A percentile compares a stretch with the other conserved stretches of the same genome.
These are phyloP conservation scores for Clathrus columnatus DNA, from an alignment of 768 basidiomycete genomes.

Conservation along the genomic window DNA sequence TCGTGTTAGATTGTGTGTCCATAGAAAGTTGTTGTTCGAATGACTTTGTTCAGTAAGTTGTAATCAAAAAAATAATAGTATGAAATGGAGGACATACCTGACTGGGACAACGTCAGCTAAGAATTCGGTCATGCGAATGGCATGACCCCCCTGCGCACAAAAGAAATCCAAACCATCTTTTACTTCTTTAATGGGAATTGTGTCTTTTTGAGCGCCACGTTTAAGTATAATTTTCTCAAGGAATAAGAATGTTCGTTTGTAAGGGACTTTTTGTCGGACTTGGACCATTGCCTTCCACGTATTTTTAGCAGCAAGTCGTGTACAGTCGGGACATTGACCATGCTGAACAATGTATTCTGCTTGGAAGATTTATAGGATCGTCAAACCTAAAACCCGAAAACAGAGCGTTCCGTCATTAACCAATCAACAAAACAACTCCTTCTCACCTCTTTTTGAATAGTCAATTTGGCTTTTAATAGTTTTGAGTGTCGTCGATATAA, in stretches of 20 bases:
- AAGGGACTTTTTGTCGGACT: constrained; percentile 97
- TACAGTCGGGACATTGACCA: constrained; percentile 91
- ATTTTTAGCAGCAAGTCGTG: constrained; percentile 93
- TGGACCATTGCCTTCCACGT: constrained; percentile 98
- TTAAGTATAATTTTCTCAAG: constrained; percentile 96
- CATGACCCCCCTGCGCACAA: constrained; percentile 83
- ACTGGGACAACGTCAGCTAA: constrained; percentile 79
- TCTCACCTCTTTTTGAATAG: constrained; percentile 94
- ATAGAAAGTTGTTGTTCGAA: constrained; percentile 92
- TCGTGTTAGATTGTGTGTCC: constrained; percentile 86
- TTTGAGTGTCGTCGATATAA: constrained; percentile 98
- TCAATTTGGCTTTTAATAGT: constrained; percentile 83
- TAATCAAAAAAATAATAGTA: background rate
- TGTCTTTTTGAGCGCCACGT: constrained; percentile 94
- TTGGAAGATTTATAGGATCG: constrained; percentile 94
- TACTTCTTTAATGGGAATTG: constrained; percentile 86
- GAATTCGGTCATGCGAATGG: constrained; percentile 96
- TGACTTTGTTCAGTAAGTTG: constrained; percentile 47
- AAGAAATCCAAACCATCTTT: constrained; percentile 96
- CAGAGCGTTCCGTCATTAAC: background rate
- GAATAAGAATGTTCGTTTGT: constrained; percentile 96
- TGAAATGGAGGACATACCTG: constrained; percentile 42
- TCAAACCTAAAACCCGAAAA: constrained; percentile 76
- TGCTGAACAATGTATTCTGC: constrained; percentile 92
- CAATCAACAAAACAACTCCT: background rate